Evolutionary conservation across 1,284 basidiomycete species (phyloP).

Genomic region (Sporisorium reilianum): DNA sequence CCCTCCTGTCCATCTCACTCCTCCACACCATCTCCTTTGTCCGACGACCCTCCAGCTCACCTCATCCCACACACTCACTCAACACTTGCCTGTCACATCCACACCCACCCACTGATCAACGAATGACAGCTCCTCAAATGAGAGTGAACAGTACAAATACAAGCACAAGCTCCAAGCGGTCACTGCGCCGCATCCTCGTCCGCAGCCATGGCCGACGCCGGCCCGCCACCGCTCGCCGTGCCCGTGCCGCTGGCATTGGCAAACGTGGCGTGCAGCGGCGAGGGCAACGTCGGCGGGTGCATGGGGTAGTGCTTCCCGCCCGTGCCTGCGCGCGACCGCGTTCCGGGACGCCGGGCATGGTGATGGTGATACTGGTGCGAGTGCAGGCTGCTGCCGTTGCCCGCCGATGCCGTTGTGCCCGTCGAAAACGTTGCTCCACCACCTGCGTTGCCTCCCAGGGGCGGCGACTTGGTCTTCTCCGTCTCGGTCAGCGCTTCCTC

Average conservation of each 20-base stretch:
- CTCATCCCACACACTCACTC: background rate
- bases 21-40: too few species aligned
- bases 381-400: constrained; percentile 6
- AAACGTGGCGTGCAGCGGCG: constrained; percentile 39
- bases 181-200: constrained; percentile 1
- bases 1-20: too few species aligned
- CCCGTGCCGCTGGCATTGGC: constrained; percentile 7
- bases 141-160: background rate
- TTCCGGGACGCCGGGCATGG: constrained; percentile 21
- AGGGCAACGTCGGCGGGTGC: constrained; percentile 35
- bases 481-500: constrained; percentile 48
- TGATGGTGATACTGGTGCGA: constrained; percentile 9
- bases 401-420: constrained; percentile 6
- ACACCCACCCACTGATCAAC: background rate
- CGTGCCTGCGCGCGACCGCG: constrained; percentile 33
- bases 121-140: too few species aligned
- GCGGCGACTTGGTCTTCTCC: constrained; percentile 30
- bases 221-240: background rate
- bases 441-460: constrained; percentile 5
- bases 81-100: too few species aligned
- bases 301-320: constrained; percentile 42
- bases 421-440: constrained; percentile 4
- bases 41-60: too few species aligned
- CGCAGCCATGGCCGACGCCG: background rate
- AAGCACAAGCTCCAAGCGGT: background rate